Base-by-base conservation (phyloP, 208 protist species). In the Crithidia bombi region DNA sequence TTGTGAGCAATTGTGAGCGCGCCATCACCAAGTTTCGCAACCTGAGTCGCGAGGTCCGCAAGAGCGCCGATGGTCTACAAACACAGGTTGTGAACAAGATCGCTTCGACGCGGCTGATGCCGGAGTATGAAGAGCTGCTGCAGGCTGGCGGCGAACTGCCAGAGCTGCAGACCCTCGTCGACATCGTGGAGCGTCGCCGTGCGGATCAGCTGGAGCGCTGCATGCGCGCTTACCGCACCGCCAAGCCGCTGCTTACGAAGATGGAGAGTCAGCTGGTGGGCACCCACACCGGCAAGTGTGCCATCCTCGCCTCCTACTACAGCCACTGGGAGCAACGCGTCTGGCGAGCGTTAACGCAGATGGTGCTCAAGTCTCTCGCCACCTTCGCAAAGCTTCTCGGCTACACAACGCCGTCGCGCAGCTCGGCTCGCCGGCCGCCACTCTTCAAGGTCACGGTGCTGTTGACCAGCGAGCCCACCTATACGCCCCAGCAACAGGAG, bases 11-110 rank as follows among this genome's bases (percentile, higher is more conserved):
- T 50, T 98, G 95, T 72, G 93, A 96, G 35, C 76, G 89, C 44
- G 96, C 91, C 52, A 99, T 99, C 82, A 96, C 87, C 36, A 95
- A 98, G 69, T 99, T 99, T 75, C 90, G 97, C 47, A 94, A 98
- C 59, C 70, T 97, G 38, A 95, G 97, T 50, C 92, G 98, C 44
- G 96, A 98, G 73, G 91, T 99, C 19, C 95, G 97, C 65, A 99
- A 98, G 82, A 98, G 97, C 71, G 95, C 93, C 11, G 85, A 94
- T 64, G 84, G 92, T 44, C 97, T 99, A 70, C 85, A 97, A 75
- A 91, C 91, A 51, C 88, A 96, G 69, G 91, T 97, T 43, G 90
- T 98, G 49, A 90, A 94, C 73, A 91, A 92, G 62, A 97, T 97
- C 74, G 86, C 85, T 5, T 81, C 85, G 23, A 96, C 91, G 32